These are phyloP conservation scores for Phialophora expanda DNA, from an alignment of 2,329 filamentous ascomycete species.

Conservation along the genomic window DNA sequence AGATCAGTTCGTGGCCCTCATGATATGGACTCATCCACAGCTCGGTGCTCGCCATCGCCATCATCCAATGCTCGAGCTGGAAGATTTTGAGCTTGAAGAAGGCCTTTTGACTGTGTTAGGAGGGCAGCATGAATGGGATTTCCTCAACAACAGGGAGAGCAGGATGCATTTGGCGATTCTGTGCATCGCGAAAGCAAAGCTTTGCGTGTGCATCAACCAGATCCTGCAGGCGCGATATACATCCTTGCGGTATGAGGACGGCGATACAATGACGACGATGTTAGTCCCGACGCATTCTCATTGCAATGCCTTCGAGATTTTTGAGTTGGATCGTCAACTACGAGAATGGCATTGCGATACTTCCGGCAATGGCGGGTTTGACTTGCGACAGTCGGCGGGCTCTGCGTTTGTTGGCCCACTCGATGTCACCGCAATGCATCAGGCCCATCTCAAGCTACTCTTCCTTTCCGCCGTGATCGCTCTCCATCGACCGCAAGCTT, in stretches of 20 bases:
- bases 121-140: slow-evolving; percentile 6
- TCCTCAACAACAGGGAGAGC: slow-evolving; percentile 3
- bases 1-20: slow-evolving; percentile 85
- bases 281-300: slow-evolving; percentile 84
- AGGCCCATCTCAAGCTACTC: slow-evolving; percentile 88
- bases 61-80: slow-evolving; percentile 45
- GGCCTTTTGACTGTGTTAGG: slow-evolving; percentile 65
- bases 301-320: slow-evolving; percentile 79
- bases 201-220: slow-evolving; percentile 24
- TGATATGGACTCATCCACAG: slow-evolving; percentile 87
- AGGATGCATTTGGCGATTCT: slow-evolving; percentile 18
- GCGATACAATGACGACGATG: slow-evolving; percentile 42
- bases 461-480: slow-evolving; percentile 90
- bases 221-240: slow-evolving; percentile 23
- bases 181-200: slow-evolving; percentile 26
- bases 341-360: slow-evolving; percentile 72
- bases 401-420: not conserved
- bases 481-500: slow-evolving; percentile 86
- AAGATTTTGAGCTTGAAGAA: slow-evolving; percentile 23
- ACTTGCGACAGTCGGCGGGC: slow-evolving; percentile 9
- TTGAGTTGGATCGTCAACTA: slow-evolving; percentile 77
- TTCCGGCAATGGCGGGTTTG: slow-evolving; percentile 1
- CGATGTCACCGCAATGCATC: slow-evolving; percentile 55
- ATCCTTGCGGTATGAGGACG: slow-evolving; percentile 15
- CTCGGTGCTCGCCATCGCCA: slow-evolving; percentile 74